Conservation (phyloP, 352 stramenopile genomes). For the Plasmopara halstedii region DNA sequence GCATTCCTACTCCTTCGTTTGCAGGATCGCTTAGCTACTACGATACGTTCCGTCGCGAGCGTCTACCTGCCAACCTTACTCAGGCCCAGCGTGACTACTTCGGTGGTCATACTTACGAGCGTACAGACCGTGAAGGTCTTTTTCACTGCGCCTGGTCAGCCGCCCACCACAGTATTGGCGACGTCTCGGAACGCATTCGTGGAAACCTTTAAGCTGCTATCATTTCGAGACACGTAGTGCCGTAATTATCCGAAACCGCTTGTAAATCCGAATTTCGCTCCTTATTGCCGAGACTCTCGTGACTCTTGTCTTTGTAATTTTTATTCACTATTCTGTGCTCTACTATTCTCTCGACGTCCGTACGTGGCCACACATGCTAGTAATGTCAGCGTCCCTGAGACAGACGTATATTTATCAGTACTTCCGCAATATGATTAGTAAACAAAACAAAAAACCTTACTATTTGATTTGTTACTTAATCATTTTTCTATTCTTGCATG, state of each 20-base stretch:
- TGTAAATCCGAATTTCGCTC: neutral
- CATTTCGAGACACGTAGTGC: neutral
- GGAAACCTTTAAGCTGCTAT: constrained; percentile 70
- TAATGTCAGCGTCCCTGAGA: too few relatives aligned
- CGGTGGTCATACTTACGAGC: constrained; percentile 97
- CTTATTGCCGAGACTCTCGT: too few relatives aligned
- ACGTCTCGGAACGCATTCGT: constrained; percentile 89
- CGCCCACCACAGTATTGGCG: constrained; percentile 95
- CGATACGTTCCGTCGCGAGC: constrained; percentile 94
- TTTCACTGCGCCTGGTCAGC: constrained; percentile 98
- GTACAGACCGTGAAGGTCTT: constrained; percentile 89
- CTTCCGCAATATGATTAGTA: too few relatives aligned
- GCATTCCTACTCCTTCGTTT: constrained; percentile 89
- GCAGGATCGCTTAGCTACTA: constrained; percentile 96
- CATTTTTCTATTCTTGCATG: too few relatives aligned
- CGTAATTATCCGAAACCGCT: neutral
- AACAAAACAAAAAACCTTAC: too few relatives aligned
- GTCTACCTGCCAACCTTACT: constrained; percentile 94
- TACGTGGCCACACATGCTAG: too few relatives aligned
- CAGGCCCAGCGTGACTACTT: constrained; percentile 99
- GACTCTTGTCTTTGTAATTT: too few relatives aligned
- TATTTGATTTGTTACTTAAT: too few relatives aligned
- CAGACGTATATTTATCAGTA: too few relatives aligned
- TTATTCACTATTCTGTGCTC: neutral
- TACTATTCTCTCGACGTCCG: too few relatives aligned